These are phyloP conservation scores for Penicillium polonicum DNA, from an alignment of 2,329 filamentous ascomycete species.

Conservation along the genomic window DNA sequence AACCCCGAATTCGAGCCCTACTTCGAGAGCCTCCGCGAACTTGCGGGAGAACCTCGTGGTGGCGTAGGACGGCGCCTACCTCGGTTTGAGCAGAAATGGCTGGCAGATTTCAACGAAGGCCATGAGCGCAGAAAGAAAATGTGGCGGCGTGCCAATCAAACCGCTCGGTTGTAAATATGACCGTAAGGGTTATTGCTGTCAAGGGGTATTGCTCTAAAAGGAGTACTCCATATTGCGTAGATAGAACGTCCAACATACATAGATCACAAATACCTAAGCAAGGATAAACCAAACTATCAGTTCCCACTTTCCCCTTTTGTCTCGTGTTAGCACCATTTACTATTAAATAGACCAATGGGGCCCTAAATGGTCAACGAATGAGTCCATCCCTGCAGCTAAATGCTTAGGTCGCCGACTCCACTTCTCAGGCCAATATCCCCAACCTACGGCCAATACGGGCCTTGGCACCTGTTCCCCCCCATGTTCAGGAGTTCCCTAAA, in stretches of 20 bases:
- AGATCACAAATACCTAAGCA: slow-evolving; percentile 2
- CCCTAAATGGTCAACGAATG: background rate
- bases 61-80: slow-evolving; percentile 44
- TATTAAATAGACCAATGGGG: background rate
- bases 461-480: background rate
- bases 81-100: slow-evolving; percentile 45
- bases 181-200: background rate
- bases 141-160: slow-evolving; percentile 56
- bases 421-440: background rate
- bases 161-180: slow-evolving; percentile 9
- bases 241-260: background rate
- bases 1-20: slow-evolving; percentile 65
- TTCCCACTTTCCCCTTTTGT: background rate
- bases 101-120: slow-evolving; percentile 51
- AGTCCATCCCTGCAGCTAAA: background rate
- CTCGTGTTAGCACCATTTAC: background rate
- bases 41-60: slow-evolving; percentile 45
- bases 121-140: slow-evolving; percentile 58
- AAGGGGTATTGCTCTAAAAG: background rate
- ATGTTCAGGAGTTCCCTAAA: background rate
- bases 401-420: background rate
- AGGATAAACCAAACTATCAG: background rate
- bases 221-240: background rate
- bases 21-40: slow-evolving; percentile 53
- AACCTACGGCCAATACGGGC: background rate